Conservation (phyloP, 768 basidiomycete species). For the Kwoniella bestiolae region DNA sequence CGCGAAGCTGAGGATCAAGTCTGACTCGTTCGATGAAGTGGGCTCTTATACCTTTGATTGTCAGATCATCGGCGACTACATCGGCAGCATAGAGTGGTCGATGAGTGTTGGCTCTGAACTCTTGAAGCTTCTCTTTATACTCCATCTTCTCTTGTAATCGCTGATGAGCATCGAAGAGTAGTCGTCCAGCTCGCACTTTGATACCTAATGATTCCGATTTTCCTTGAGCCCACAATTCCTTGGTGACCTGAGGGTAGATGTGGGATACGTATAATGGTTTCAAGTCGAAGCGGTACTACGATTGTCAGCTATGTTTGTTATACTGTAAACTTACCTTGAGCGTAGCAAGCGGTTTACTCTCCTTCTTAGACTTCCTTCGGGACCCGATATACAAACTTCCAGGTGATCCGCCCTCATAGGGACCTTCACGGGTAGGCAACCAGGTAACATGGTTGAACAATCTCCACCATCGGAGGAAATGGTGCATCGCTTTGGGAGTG, state of each 20-base stretch:
- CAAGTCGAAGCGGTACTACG: constrained; percentile 72
- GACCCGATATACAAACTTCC: constrained; percentile 72
- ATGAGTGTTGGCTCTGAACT: constrained; percentile 66
- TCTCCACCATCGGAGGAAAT: constrained; percentile 91
- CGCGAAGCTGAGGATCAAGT: constrained; percentile 44
- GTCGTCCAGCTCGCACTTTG: constrained; percentile 77
- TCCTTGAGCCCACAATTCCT: constrained; percentile 80
- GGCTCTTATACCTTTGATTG: constrained; percentile 77
- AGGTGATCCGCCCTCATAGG: background rate
- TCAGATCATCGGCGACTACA: constrained; percentile 74
- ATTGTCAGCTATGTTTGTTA: background rate
- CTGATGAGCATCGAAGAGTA: constrained; percentile 91
- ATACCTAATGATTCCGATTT: constrained; percentile 79
- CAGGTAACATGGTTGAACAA: constrained; percentile 78
- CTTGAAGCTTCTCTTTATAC: constrained; percentile 64
- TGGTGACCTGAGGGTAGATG: constrained; percentile 77
- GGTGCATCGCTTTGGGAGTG: constrained; percentile 78
- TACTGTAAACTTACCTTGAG: constrained; percentile 66
- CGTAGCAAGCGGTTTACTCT: constrained; percentile 84
- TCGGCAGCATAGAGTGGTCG: constrained; percentile 90
- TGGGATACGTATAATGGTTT: constrained; percentile 83
- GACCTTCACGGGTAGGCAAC: constrained; percentile 80
- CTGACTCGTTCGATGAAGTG: constrained; percentile 67
- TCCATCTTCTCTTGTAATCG: constrained; percentile 77
- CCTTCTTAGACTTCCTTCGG: constrained; percentile 77